Evolutionary conservation across 805 yeast species (phyloP).

Genomic region (Pichia kluyveri): DNA sequence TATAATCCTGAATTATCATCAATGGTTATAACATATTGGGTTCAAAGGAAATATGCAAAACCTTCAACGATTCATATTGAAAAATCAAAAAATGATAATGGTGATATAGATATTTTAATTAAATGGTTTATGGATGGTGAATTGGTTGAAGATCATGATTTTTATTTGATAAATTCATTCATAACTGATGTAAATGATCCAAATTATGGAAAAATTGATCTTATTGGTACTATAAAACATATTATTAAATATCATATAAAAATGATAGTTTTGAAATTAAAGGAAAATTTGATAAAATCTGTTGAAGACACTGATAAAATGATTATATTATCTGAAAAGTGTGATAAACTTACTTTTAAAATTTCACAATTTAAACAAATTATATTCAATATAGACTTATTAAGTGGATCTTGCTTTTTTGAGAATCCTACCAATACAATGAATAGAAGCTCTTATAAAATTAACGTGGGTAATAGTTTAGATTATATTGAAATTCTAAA

Average conservation of each 20-base stretch:
- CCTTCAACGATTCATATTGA: constrained; percentile 56
- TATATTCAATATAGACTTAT: constrained; percentile 23
- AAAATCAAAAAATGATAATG: constrained; percentile 33
- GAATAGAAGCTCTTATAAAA: constrained; percentile 24
- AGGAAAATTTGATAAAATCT: constrained; percentile 21
- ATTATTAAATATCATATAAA: constrained; percentile 34
- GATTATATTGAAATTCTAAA: constrained; percentile 31
- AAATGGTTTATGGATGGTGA: constrained; percentile 57
- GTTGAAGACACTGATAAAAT: constrained; percentile 23
- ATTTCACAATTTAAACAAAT: constrained; percentile 23
- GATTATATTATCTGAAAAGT: constrained; percentile 15
- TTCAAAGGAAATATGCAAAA: constrained; percentile 34
- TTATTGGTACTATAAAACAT: constrained; percentile 29
- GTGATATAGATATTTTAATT: constrained; percentile 29
- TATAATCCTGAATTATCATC: constrained; percentile 46
- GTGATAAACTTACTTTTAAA: constrained; percentile 19
- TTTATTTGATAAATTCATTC: constrained; percentile 22
- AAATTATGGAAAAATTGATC: constrained; percentile 25
- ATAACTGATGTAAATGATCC: background rate
- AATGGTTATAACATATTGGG: constrained; percentile 60
- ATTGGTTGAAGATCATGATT: constrained; percentile 13
- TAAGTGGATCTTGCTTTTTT: constrained; percentile 36
- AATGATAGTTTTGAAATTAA: constrained; percentile 25
- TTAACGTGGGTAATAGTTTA: constrained; percentile 19
- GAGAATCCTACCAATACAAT: constrained; percentile 35